phyloP scores from a whole-genome alignment of 1,284 basidiomycete genomes.

The Fomitopsis palustris region DNA sequence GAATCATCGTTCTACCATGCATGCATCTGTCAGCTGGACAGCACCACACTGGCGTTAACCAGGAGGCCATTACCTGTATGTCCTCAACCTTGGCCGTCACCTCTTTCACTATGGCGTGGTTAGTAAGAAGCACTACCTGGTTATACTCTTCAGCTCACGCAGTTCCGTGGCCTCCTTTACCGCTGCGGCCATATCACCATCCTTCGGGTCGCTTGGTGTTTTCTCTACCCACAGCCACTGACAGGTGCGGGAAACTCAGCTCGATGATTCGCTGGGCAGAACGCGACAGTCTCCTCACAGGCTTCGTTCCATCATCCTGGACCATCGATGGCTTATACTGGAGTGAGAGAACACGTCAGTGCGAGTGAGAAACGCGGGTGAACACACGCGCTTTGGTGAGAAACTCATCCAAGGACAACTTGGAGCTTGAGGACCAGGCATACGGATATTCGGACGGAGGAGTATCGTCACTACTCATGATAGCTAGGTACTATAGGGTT shows the following conservation, averaged over 20 bases:
- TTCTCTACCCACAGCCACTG: conserved; percentile 69
- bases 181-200: conserved; percentile 32
- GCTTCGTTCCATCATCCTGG: conserved; percentile 69
- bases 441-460: conserved; percentile 36
- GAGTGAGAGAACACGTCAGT: conserved; percentile 1
- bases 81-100: conserved; percentile 52
- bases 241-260: neutral
- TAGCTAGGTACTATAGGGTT: neutral
- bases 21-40: conserved; percentile 1
- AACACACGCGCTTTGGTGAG: conserved; percentile 38
- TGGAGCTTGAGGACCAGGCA: conserved; percentile 38
- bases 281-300: conserved; percentile 37
- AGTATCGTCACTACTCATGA: conserved; percentile 21
- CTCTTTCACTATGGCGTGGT: conserved; percentile 45
- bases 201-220: conserved; percentile 23
- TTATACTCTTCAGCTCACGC: conserved; percentile 34
- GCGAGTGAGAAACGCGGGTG: neutral
- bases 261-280: neutral
- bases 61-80: conserved; percentile 46
- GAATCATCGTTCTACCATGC: conserved; percentile 63
- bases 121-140: neutral
- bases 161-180: conserved; percentile 42
- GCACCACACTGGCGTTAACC: no score
- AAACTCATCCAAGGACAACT: conserved; percentile 41
- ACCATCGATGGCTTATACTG: conserved; percentile 75